Evolutionary conservation across 805 yeast genomes (phyloP).

Genomic region (Suhomyces sp.): DNA sequence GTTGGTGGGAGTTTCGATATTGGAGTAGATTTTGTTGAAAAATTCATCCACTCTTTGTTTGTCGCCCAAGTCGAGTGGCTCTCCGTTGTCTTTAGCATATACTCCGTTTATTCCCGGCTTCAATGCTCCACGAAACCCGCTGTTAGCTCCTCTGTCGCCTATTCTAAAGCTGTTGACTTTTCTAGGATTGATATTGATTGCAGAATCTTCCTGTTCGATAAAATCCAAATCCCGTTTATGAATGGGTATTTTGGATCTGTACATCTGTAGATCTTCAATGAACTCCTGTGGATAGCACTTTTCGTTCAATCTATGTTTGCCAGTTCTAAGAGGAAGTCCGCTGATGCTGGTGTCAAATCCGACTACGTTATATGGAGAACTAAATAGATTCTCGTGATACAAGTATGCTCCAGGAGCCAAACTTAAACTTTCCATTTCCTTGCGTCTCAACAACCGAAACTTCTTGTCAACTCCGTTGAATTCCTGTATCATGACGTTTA

Average conservation of each 20-base stretch:
- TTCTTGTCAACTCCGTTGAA: slow-evolving; percentile 36
- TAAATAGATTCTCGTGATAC: slow-evolving; percentile 25
- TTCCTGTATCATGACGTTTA: slow-evolving; percentile 27
- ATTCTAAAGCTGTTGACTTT: slow-evolving; percentile 5
- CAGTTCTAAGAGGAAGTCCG: slow-evolving; percentile 36
- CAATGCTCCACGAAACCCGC: slow-evolving; percentile 1
- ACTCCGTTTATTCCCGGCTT: neutral
- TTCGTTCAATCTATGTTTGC: slow-evolving; percentile 20
- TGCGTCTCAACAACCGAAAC: slow-evolving; percentile 36
- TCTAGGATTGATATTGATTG: slow-evolving; percentile 19
- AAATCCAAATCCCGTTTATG: slow-evolving; percentile 39
- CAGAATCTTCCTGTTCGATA: slow-evolving; percentile 18
- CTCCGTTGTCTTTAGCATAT: neutral
- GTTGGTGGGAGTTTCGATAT: slow-evolving; percentile 22
- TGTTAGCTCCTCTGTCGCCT: neutral
- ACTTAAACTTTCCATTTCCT: slow-evolving; percentile 26
- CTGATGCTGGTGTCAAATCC: slow-evolving; percentile 40
- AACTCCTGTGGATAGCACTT: slow-evolving; percentile 36
- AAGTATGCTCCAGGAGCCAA: slow-evolving; percentile 30
- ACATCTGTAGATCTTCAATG: slow-evolving; percentile 35
- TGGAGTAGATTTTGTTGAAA: slow-evolving; percentile 19
- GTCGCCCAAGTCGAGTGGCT: neutral
- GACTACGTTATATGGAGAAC: slow-evolving; percentile 37
- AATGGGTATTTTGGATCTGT: slow-evolving; percentile 24
- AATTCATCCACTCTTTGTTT: slow-evolving; percentile 11